A percentile compares a stretch with the other conserved stretches of the same genome.
Evolutionary conservation across 2,329 filamentous ascomycete species (phyloP).

Genomic region (Didymella sp.): DNA sequence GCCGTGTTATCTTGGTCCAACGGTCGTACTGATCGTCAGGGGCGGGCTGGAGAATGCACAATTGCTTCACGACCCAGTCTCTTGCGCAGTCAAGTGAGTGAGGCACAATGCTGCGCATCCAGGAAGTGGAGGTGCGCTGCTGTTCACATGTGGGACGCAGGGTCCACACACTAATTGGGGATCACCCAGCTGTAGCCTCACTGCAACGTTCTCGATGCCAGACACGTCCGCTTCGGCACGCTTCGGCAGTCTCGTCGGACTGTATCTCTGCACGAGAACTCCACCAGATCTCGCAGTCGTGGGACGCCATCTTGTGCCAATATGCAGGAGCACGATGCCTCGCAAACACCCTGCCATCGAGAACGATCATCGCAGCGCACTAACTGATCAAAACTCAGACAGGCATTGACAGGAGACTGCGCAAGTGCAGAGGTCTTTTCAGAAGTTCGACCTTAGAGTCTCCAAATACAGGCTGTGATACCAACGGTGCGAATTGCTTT

Average conservation of each 20-base stretch:
- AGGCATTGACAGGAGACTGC: no score
- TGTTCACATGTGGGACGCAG: conserved; percentile 10
- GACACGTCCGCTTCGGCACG: no score
- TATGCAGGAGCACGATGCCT: no score
- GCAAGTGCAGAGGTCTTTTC: no score
- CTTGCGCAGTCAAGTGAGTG: neutral
- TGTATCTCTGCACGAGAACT: neutral
- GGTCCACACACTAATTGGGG: conserved; percentile 4
- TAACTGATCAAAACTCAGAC: no score
- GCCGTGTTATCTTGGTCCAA: conserved; percentile 5
- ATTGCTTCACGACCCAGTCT: neutral
- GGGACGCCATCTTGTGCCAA: neutral
- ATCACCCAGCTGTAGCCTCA: neutral
- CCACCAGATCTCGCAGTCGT: neutral
- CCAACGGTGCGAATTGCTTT: no score
- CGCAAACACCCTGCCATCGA: no score
- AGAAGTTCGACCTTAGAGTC: no score
- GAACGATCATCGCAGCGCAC: no score
- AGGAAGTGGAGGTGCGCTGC: conserved; percentile 7
- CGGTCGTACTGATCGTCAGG: conserved; percentile 12
- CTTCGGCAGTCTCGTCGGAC: neutral
- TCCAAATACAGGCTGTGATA: no score
- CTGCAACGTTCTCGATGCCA: neutral
- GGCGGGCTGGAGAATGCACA: neutral
- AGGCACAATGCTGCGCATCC: neutral